These are phyloP conservation scores for Nymphaea colorata DNA, from an alignment of 164 flowering plant genomes.

Conservation along the genomic window DNA sequence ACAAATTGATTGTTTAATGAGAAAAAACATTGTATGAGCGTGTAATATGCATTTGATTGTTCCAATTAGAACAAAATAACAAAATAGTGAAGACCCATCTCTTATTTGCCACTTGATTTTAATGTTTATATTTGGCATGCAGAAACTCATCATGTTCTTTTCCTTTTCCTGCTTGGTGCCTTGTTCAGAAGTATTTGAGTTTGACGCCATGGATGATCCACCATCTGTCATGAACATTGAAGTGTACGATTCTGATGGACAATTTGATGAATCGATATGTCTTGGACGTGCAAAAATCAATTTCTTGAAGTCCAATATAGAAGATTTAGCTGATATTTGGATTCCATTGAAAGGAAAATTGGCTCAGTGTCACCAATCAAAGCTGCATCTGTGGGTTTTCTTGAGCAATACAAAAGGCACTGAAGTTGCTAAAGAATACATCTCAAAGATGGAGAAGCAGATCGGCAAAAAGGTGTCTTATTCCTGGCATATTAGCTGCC, in stretches of 20 bases:
- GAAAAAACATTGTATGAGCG: not conserved
- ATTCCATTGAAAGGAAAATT: conserved; percentile 83
- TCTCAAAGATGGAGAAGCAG: conserved; percentile 87
- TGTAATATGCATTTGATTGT: not conserved
- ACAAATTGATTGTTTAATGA: not conserved
- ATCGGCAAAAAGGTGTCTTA: conserved; percentile 79
- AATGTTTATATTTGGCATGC: not conserved
- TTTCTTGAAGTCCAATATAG: conserved; percentile 57
- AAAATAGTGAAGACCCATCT: not conserved
- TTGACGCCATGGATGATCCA: conserved; percentile 96
- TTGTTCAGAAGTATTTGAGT: conserved; percentile 86
- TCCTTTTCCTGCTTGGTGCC: not conserved
- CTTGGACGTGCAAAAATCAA: conserved; percentile 86
- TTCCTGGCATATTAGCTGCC: not conserved
- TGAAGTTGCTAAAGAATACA: conserved; percentile 53
- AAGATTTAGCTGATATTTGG: conserved; percentile 83
- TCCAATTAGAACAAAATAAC: not conserved
- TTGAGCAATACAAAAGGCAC: conserved; percentile 65
- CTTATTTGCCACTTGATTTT: not conserved
- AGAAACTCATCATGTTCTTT: not conserved
- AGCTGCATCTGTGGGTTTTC: conserved; percentile 74
- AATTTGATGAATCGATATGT: conserved; percentile 80
- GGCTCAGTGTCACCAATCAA: conserved; percentile 83
- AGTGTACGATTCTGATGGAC: conserved; percentile 95
- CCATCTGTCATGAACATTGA: conserved; percentile 84